A percentile compares a stretch with the other conserved stretches of the same genome.
These are phyloP conservation scores for Malbranchea cinnamomea DNA, from an alignment of 2,329 filamentous ascomycete genomes.

Conservation along the genomic window DNA sequence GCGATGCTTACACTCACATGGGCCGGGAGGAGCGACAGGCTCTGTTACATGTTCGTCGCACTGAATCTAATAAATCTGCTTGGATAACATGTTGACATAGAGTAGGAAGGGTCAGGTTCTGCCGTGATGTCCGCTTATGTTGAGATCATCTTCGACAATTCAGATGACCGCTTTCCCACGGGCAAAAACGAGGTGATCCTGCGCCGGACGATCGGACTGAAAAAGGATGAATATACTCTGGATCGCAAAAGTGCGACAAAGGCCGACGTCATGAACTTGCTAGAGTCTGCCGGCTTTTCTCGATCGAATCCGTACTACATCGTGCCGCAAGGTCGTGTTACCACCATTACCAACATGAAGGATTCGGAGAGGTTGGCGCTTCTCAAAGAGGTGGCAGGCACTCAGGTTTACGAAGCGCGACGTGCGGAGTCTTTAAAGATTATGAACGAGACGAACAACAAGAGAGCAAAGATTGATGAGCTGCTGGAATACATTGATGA, in stretches of 20 bases:
- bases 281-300: constrained; percentile 93
- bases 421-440: constrained; percentile 88
- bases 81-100: constrained; percentile 15
- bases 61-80: not conserved
- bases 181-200: constrained; percentile 81
- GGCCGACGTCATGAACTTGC: constrained; percentile 81
- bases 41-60: constrained; percentile 54
- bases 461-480: constrained; percentile 87
- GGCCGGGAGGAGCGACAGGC: constrained; percentile 90
- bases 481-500: constrained; percentile 84
- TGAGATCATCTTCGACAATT: constrained; percentile 97
- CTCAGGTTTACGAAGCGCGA: constrained; percentile 88
- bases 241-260: constrained; percentile 95
- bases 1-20: constrained; percentile 94
- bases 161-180: constrained; percentile 86
- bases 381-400: constrained; percentile 95
- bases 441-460: constrained; percentile 92
- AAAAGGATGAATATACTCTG: constrained; percentile 97
- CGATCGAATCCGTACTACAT: constrained; percentile 98
- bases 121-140: constrained; percentile 99
- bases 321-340: constrained; percentile 92
- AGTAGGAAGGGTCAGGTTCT: constrained; percentile 77
- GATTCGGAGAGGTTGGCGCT: constrained; percentile 79
- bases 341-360: constrained; percentile 96
- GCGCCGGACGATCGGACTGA: constrained; percentile 85